Conservation (phyloP, 768 basidiomycete genomes). For the Leccinum imitatum region DNA sequence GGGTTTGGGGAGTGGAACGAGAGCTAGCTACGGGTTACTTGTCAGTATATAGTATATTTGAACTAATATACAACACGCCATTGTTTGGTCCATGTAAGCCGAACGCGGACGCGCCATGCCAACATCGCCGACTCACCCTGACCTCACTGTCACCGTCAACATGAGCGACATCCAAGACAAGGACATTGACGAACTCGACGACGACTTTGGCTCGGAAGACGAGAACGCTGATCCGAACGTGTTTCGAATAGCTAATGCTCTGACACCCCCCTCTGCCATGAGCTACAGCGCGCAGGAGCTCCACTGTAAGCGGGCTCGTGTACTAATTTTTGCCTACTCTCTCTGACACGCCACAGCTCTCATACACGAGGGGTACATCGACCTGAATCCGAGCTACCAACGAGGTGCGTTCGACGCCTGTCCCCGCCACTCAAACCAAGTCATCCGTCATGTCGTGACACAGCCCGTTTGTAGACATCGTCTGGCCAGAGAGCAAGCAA, state of each 20-base stretch:
- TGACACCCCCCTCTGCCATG: conserved; percentile 41
- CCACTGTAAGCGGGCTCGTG: conserved; percentile 40
- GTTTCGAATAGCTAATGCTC: conserved; percentile 44
- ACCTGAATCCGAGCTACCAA: conserved; percentile 71
- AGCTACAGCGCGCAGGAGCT: conserved; percentile 46
- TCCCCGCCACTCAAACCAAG: background rate
- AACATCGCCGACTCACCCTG: background rate
- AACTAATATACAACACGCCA: background rate
- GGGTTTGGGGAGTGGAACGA: conserved; percentile 37
- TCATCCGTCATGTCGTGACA: conserved; percentile 1
- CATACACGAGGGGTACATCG: conserved; percentile 69
- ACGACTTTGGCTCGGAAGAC: conserved; percentile 41
- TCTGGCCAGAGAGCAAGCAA: conserved; percentile 74
- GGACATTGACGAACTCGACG: conserved; percentile 51
- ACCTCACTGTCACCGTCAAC: conserved; percentile 19
- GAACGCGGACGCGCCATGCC: background rate
- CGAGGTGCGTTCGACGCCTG: conserved; percentile 48
- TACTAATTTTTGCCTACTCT: background rate
- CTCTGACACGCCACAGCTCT: conserved; percentile 39
- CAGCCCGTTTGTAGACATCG: conserved; percentile 51
- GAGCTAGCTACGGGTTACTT: background rate
- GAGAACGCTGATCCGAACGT: conserved; percentile 38
- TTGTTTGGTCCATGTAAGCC: background rate
- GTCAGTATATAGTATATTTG: background rate
- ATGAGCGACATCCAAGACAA: conserved; percentile 27